phyloP scores from a whole-genome alignment of 306 rosid genomes.

The Cucurbita ficifolia region DNA sequence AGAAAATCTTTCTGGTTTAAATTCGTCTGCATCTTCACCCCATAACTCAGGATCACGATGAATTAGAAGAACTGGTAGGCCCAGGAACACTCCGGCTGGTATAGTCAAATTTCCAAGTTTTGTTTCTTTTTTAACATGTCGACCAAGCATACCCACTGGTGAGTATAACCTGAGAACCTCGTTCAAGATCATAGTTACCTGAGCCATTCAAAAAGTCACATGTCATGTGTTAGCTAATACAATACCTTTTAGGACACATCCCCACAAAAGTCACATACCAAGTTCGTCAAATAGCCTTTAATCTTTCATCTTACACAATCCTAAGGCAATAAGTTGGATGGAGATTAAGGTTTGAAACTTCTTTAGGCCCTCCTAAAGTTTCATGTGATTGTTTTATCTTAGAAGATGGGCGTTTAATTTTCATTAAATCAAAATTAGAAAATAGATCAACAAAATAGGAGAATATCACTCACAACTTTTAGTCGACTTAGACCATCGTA shows the following conservation, averaged over 20 bases:
- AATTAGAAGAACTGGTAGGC: constrained; percentile 15
- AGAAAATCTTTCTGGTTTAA: constrained; percentile 47
- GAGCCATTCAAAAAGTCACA: background rate
- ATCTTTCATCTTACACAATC: background rate
- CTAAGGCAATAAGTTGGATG: background rate
- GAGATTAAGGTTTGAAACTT: background rate
- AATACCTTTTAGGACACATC: background rate
- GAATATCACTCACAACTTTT: constrained; percentile 29
- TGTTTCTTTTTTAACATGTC: constrained; percentile 7
- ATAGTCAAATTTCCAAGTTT: constrained; percentile 23
- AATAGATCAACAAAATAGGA: background rate
- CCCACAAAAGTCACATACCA: background rate
- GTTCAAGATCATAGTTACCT: constrained; percentile 34
- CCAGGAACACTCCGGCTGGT: constrained; percentile 22
- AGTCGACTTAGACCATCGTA: constrained; percentile 31
- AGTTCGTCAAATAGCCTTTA: background rate
- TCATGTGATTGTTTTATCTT: background rate
- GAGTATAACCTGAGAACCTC: constrained; percentile 51
- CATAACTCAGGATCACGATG: constrained; percentile 32
- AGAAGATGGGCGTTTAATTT: background rate
- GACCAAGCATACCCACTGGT: background rate
- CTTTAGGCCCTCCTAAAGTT: background rate
- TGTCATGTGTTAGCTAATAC: background rate
- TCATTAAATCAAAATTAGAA: background rate
- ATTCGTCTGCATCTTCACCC: constrained; percentile 42